phyloP scores from a whole-genome alignment of 495 filamentous ascomycete species.

The Hypoxylon lienhwacheense region DNA sequence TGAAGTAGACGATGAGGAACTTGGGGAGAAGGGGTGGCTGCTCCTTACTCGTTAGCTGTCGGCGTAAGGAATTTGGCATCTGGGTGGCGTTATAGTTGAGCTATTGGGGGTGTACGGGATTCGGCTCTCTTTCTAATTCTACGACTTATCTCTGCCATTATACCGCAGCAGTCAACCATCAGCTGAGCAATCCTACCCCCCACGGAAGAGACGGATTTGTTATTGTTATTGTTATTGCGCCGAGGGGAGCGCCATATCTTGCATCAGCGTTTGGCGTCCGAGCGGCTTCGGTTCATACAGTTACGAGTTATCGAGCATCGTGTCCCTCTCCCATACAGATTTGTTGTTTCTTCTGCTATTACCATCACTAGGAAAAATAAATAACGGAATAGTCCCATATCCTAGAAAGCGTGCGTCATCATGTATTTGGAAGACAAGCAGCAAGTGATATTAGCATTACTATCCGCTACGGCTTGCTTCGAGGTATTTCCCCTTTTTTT shows the following conservation, averaged over 20 bases:
- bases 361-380: not conserved
- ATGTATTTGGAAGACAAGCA: not conserved
- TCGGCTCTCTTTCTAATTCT: not conserved
- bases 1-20: not conserved
- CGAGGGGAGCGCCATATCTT: conserved; percentile 12
- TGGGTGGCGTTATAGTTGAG: conserved; percentile 13
- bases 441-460: not conserved
- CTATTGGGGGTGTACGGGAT: not conserved
- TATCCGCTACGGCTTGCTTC: no score
- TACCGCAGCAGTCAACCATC: conserved; percentile 1
- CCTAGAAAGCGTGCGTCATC: no score
- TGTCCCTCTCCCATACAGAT: conserved; percentile 4
- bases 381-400: not conserved
- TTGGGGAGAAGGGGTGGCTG: conserved; percentile 4
- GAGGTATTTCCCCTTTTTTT: no score
- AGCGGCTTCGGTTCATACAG: conserved; percentile 18
- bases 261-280: conserved; percentile 36
- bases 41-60: not conserved
- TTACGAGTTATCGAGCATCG: conserved; percentile 11
- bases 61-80: conserved; percentile 5
- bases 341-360: not conserved
- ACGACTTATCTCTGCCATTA: not conserved
- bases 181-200: conserved; percentile 10
- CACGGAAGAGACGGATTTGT: conserved; percentile 15
- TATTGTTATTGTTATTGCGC: no score